A percentile compares a stretch with the other conserved stretches of the same genome.
These are phyloP conservation scores for Tuber microsphaerosporum DNA, from an alignment of 495 filamentous ascomycete species.

Conservation along the genomic window DNA sequence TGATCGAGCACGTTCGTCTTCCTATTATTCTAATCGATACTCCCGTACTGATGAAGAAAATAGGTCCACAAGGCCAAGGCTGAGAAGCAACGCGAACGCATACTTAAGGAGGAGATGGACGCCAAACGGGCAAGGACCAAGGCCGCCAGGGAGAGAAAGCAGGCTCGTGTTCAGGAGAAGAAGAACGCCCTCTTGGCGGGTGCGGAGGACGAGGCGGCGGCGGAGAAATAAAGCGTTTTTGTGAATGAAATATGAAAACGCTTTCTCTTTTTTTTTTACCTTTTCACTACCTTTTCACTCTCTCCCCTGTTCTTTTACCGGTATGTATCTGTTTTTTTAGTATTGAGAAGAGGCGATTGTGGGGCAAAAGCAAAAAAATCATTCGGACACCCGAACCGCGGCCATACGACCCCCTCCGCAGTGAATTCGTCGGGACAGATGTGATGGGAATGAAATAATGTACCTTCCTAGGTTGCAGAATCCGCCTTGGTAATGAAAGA, in stretches of 20 bases:
- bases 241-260: slow-evolving; percentile 25
- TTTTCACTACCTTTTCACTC: neutral
- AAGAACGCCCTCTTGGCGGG: slow-evolving; percentile 71
- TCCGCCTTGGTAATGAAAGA: neutral
- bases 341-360: neutral
- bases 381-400: neutral
- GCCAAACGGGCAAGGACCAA: slow-evolving; percentile 99
- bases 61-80: slow-evolving; percentile 99
- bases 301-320: slow-evolving; percentile 14
- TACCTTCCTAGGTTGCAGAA: neutral
- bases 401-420: neutral
- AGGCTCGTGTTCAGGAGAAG: slow-evolving; percentile 82
- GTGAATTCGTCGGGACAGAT: neutral
- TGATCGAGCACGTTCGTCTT: slow-evolving; percentile 97
- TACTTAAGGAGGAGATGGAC: slow-evolving; percentile 98
- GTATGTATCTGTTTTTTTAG: slow-evolving; percentile 22
- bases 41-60: slow-evolving; percentile 20
- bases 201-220: slow-evolving; percentile 53
- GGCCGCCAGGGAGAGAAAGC: slow-evolving; percentile 94
- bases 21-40: neutral
- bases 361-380: neutral
- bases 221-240: slow-evolving; percentile 36
- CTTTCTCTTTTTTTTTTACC: slow-evolving; percentile 7
- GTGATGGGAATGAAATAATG: neutral
- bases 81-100: slow-evolving; percentile 88